A percentile compares a stretch with the other conserved stretches of the same genome.
Conservation (phyloP, 257 asterid genomes). For the Vinca minor region DNA sequence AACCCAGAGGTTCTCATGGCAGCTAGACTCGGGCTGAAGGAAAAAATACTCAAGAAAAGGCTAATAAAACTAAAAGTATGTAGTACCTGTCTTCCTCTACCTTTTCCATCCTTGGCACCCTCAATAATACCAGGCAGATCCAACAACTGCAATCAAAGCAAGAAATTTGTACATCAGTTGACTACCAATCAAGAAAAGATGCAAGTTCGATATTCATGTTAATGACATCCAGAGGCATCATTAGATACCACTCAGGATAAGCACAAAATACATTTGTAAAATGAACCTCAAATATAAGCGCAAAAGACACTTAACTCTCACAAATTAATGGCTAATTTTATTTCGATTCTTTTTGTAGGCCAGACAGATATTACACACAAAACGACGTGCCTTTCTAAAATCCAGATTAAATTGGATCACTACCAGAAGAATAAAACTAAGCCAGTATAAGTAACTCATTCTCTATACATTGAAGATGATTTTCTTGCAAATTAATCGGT, state of each 20-base stretch:
- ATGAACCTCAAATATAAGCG: neutral
- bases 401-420: neutral
- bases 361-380: neutral
- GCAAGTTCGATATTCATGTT: neutral
- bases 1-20: neutral
- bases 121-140: slow-evolving; percentile 99
- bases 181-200: neutral
- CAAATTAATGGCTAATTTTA: neutral
- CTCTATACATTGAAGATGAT: neutral
- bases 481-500: neutral
- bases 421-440: neutral
- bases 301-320: neutral
- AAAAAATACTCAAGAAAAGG: neutral
- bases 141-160: slow-evolving; percentile 50
- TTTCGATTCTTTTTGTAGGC: neutral
- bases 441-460: neutral
- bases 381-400: neutral
- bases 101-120: slow-evolving; percentile 99
- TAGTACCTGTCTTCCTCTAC: slow-evolving; percentile 98
- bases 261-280: neutral
- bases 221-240: neutral
- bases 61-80: slow-evolving; percentile 4
- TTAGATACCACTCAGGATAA: neutral
- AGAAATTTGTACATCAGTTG: slow-evolving; percentile 14
- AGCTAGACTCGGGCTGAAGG: neutral